Base-by-base conservation (phyloP, 2,329 filamentous ascomycete genomes). In the Pseudonectria foliicola region DNA sequence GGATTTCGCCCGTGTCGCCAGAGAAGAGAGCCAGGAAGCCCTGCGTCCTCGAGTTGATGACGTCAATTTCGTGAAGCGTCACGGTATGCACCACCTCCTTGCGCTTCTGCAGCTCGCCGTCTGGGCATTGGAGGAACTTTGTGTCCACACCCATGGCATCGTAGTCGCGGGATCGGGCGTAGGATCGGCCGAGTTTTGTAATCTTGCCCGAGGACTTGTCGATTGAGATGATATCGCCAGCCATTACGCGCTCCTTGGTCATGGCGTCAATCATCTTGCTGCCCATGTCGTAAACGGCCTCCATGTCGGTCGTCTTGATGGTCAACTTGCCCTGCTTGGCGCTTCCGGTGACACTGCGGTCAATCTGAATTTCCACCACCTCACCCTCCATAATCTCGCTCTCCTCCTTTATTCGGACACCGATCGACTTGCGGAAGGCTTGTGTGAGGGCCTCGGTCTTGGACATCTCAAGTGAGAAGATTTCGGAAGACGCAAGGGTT, bases 181-280 rank as follows among this genome's bases (percentile, higher is more conserved):
- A 98, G 21, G 88, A 95, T 36, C 92, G 82, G 38, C 92, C 92
- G 14, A 98, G 77, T 66, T 96, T 98, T 35, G 88, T 94, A 60
- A 98, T 96, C 64, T 95, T 95, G 47, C 92, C 92, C 2, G 88
- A 95, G 0, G 90, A 89, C 68, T 98, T 98, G 71, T 98, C 92
- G 52, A 98, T 96, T 38, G 86, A 94, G 54, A 98, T 93, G 49
- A 98, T 92, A 60, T 98, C 92, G 52, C 92, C 92, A 4, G 92
- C 92, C 82, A 96, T 95, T 46, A 98, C 87, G 54, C 93, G 90
- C 70, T 98, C 92, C 66, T 96, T 96, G 49, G 89, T 95, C 88
- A 98, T 95, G 46, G 88, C 88, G 59, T 98, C 92, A 49, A 98
- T 98, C 92, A 98, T 96, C 68, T 96, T 96, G 49, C 85, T 90